Evolutionary conservation across 768 basidiomycete genomes (phyloP), one percentile per base, ranked within the genome.

Genomic region (Trametes villosa): DNA sequence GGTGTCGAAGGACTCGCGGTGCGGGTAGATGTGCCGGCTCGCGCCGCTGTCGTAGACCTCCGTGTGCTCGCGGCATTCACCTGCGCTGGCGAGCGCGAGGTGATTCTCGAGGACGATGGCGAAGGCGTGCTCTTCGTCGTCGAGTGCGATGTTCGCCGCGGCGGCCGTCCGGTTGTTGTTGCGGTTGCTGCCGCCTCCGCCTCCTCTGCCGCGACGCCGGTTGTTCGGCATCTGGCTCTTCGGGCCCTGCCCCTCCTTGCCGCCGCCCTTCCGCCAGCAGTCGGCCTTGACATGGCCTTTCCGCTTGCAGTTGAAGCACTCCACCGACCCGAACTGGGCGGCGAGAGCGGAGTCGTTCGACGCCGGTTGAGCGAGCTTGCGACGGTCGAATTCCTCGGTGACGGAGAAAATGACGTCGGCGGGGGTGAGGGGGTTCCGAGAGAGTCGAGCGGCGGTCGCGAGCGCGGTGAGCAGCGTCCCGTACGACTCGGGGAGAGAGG

Each of bases 1-100:
- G 8, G 41, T 38, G 15, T 38, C 27, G 34, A 69, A 64, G 18
- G 42, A 20, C 4, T 65, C 42, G 29, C 51, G 48, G 40, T 62
- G 57, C 15, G 65, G 65, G 17, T 50, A 52, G 36, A 69, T 62
- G 53, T 66, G 67, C 13, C 58, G 59, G 4, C 46, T 62, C 11
- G 63, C 53, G 18, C 68, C 64, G 18, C 61, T 65, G 59, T 71
- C 67, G 31, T 50, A 59, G 31, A 63, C 29, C 18, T 55, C 57
- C 33, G 51, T 24, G 33, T 30, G 36, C 7, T 53, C 26, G 15
- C 29, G 20, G 12, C n/a, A 9, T 22, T 26, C 13, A 9, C 9
- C 47, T 22, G 18, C 30, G 49, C 33, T 27, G 24, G 29, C 41
- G 30, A 55, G 29, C 13, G 31, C 44, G 44, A 27, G n/a, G 22